Conservation (phyloP, 805 yeast species). For the Priceomyces carsonii region DNA sequence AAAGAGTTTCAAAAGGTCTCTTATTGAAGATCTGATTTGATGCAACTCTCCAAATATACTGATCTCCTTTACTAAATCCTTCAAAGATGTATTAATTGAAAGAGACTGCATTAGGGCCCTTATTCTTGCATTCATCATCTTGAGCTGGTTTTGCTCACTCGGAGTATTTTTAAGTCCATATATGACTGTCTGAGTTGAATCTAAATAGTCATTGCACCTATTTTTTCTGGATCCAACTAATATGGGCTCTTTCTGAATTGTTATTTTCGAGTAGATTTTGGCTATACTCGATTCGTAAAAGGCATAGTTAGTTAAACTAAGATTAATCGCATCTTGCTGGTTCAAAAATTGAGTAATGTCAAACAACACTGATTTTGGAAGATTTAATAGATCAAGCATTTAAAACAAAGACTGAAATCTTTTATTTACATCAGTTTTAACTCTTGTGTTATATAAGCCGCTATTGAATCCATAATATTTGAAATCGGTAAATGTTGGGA, state of each 20-base stretch:
- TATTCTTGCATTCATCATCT: constrained; percentile 29
- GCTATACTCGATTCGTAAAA: constrained; percentile 34
- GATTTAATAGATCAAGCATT: constrained; percentile 3
- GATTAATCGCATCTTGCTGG: constrained; percentile 30
- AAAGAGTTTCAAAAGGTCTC: constrained; percentile 5
- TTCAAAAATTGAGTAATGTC: constrained; percentile 18
- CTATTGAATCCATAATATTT: no score
- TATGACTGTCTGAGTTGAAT: constrained; percentile 22
- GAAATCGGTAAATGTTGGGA: no score
- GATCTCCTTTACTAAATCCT: constrained; percentile 17
- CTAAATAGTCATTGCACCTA: constrained; percentile 19
- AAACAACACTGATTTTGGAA: constrained; percentile 3
- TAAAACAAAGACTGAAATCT: no score
- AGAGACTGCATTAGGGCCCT: constrained; percentile 24
- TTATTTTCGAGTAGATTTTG: constrained; percentile 27
- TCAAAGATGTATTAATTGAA: constrained; percentile 25
- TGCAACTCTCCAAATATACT: constrained; percentile 15
- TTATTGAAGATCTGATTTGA: constrained; percentile 6
- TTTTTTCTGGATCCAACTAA: constrained; percentile 9
- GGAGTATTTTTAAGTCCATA: constrained; percentile 24
- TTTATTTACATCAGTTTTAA: no score
- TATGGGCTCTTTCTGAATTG: constrained; percentile 20
- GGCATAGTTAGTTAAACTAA: constrained; percentile 34
- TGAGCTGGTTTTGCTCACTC: constrained; percentile 18
- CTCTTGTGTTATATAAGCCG: no score